Conservation (phyloP, 176 grass and related monocot species). For the Carex parvula region DNA sequence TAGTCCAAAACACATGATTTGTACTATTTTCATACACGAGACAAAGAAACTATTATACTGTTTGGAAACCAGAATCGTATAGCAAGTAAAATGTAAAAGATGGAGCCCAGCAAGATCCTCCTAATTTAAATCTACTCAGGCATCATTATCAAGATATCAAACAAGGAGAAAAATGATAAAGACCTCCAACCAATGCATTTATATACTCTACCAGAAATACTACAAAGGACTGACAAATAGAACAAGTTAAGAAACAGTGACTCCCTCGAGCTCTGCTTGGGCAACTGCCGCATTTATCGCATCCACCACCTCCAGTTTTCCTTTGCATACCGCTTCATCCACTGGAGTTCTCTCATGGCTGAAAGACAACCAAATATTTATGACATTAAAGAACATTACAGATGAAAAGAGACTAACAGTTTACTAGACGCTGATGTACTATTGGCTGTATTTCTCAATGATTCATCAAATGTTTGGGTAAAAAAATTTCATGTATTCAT, state of each 20-base stretch:
- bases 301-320: slow-evolving; percentile 86
- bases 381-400: background rate
- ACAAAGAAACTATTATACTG: background rate
- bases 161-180: background rate
- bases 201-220: background rate
- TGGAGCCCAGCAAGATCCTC: background rate
- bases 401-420: background rate
- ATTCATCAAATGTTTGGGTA: background rate
- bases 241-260: slow-evolving; percentile 56
- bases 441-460: background rate
- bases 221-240: background rate
- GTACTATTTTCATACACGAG: background rate
- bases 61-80: background rate
- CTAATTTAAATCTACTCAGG: background rate
- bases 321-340: slow-evolving; percentile 74
- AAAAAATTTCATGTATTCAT: background rate
- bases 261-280: slow-evolving; percentile 61
- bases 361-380: slow-evolving; percentile 23
- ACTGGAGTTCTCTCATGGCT: slow-evolving; percentile 93
- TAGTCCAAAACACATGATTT: background rate
- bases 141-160: background rate
- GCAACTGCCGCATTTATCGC: slow-evolving; percentile 59
- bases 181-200: background rate
- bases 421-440: background rate
- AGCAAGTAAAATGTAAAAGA: background rate